Evolutionary conservation across 148 eudicot genomes (phyloP).

Genomic region (Oxyria digyna): DNA sequence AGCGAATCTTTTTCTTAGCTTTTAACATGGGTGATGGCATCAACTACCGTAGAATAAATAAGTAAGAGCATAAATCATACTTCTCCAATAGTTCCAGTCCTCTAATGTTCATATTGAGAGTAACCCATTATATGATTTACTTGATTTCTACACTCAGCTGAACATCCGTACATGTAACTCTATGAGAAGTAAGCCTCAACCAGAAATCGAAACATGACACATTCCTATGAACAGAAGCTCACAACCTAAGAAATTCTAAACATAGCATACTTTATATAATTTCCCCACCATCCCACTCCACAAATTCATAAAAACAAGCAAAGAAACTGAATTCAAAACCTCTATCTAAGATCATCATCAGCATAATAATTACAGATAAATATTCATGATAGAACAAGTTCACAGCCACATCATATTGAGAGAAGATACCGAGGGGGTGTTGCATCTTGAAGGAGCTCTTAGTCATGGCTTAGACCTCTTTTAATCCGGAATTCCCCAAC

Average conservation of each 20-base stretch:
- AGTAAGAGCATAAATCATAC: not conserved
- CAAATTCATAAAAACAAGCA: not conserved
- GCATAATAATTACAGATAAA: not conserved
- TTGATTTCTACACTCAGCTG: not conserved
- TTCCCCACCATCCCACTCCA: not conserved
- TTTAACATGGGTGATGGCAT: no score
- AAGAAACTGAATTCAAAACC: not conserved
- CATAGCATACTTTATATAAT: not conserved
- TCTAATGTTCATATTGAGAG: not conserved
- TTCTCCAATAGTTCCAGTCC: no score
- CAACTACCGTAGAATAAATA: no score
- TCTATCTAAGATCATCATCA: not conserved
- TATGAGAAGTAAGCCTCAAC: not conserved
- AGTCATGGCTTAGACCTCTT: constrained; percentile 1
- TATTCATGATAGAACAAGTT: not conserved
- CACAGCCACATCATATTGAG: not conserved
- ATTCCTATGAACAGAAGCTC: not conserved
- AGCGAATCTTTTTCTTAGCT: not conserved
- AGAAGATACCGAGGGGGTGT: constrained; percentile 18
- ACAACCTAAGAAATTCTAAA: not conserved
- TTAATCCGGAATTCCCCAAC: not conserved
- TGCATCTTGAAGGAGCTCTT: constrained; percentile 18
- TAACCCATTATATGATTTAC: not conserved
- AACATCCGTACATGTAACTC: not conserved
- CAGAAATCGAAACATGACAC: not conserved